Evolutionary conservation across 169 alveolate genomes (phyloP), one percentile per base, ranked within the genome.

Genomic region (Babesia bovis): DNA sequence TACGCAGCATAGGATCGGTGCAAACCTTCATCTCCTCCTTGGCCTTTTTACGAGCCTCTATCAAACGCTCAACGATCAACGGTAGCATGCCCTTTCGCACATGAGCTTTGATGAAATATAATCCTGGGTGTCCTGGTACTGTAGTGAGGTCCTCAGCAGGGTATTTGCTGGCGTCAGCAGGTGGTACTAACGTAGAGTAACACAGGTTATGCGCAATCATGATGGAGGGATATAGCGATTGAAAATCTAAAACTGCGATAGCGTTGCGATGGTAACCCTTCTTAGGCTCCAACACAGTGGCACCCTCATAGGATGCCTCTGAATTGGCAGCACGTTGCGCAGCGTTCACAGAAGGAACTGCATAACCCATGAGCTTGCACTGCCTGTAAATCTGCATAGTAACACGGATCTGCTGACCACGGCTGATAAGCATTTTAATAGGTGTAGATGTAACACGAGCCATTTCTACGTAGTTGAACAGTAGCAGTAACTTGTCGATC

Each of bases 171-270:
- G 75, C 60, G n/a, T 53, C 81, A 28, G 40, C 33, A 15, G 79
- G 59, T 35, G 75, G 96, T 35, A 98, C 87, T 35, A 97, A 82
- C 4, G 99, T 96, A 55, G 98, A 93, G 85, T 97, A 97, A 86
- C 99, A 98, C 55, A 98, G 87, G 82, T 97, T 98, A 85, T 97
- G 99, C 17, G 99, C 99, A 82, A 97, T 98, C 99, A 98, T 98
- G 78, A 98, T 97, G 19, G 99, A 95, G 23, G 99, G 99, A 87
- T 98, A 98, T 63, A 98, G 93, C 40, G 99, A 96, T 28, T 99
- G 99, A 84, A 97, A 98, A 85, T 98, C 99, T 45, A 98, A 91
- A 21, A 99, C 97, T 2, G 99, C 98, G 38, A 98, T 95, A 19
- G 99, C 99, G 71, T 89, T 87, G n/a, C 92, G 91, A 79, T 98